A percentile compares a stretch with the other conserved stretches of the same genome.
phyloP scores from a whole-genome alignment of 139 green algal genomes.

The Volvox reticuliferus region DNA sequence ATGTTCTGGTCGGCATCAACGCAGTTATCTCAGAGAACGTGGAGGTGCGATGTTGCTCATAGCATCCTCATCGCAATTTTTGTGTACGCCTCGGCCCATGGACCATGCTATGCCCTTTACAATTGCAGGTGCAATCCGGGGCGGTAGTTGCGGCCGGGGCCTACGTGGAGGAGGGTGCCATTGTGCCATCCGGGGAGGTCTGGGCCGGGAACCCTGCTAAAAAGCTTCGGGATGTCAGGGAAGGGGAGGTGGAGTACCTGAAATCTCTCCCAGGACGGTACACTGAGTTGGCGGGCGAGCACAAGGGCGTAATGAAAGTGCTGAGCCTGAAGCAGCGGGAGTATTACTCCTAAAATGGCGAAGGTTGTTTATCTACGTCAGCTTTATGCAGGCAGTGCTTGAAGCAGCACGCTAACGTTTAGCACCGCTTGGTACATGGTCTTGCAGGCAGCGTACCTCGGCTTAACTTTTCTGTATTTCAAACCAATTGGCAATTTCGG shows the following conservation, averaged over 20 bases:
- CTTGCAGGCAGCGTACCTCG: too few relatives aligned
- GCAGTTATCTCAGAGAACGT: conserved; percentile 88
- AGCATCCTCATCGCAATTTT: neutral
- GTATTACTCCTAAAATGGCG: conserved; percentile 21
- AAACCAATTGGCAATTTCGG: too few relatives aligned
- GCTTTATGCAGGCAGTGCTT: too few relatives aligned
- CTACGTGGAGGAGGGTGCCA: conserved; percentile 81
- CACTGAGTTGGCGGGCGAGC: conserved; percentile 64
- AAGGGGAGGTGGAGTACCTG: conserved; percentile 88
- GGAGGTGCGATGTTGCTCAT: neutral
- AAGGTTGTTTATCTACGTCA: neutral
- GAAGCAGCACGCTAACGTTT: too few relatives aligned
- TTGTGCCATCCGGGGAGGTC: conserved; percentile 82
- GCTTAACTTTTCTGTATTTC: too few relatives aligned
- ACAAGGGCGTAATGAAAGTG: conserved; percentile 63
- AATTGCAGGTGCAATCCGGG: conserved; percentile 70
- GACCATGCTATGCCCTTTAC: neutral
- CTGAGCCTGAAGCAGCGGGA: conserved; percentile 44
- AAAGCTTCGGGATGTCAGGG: conserved; percentile 88
- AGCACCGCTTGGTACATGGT: too few relatives aligned
- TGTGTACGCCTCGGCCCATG: neutral
- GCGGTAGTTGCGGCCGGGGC: conserved; percentile 93
- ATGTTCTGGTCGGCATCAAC: conserved; percentile 95
- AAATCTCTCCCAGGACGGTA: conserved; percentile 63
- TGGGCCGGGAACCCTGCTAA: conserved; percentile 88